These are phyloP conservation scores for Mimosa pudica DNA, from an alignment of 306 rosid species.

Conservation along the genomic window DNA sequence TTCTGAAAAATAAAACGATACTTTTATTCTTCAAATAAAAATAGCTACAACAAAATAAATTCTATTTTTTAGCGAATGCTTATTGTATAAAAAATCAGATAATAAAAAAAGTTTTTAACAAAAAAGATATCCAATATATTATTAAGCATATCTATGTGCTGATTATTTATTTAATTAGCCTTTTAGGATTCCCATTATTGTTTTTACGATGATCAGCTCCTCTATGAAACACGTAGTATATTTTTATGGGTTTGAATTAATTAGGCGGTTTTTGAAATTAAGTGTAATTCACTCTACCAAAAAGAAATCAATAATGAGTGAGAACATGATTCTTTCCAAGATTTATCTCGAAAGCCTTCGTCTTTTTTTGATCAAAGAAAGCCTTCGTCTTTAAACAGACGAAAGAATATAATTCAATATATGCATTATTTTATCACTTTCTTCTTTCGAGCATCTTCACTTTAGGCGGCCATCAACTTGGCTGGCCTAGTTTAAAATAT, in stretches of 20 bases:
- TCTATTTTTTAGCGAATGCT: not conserved
- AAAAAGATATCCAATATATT: not conserved
- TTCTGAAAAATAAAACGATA: not conserved
- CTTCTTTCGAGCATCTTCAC: not conserved
- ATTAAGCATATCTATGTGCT: not conserved
- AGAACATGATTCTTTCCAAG: not conserved
- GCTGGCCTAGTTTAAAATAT: not conserved
- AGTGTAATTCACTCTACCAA: not conserved
- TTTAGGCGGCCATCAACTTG: not conserved
- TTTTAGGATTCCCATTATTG: not conserved
- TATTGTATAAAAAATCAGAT: not conserved
- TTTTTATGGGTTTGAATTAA: not conserved
- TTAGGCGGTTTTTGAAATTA: not conserved
- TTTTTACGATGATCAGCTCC: not conserved
- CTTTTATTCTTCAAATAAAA: not conserved
- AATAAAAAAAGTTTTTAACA: not conserved
- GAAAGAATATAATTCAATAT: not conserved
- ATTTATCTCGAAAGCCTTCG: not conserved
- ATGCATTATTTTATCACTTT: slow-evolving; percentile 1
- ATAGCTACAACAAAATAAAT: not conserved
- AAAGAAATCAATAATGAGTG: not conserved
- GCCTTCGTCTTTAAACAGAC: not conserved
- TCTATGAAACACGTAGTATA: not conserved
- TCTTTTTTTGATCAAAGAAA: not conserved
- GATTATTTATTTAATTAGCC: not conserved